Evolutionary conservation across 2,329 filamentous ascomycete species (phyloP).

Genomic region (Curvularia sp.): DNA sequence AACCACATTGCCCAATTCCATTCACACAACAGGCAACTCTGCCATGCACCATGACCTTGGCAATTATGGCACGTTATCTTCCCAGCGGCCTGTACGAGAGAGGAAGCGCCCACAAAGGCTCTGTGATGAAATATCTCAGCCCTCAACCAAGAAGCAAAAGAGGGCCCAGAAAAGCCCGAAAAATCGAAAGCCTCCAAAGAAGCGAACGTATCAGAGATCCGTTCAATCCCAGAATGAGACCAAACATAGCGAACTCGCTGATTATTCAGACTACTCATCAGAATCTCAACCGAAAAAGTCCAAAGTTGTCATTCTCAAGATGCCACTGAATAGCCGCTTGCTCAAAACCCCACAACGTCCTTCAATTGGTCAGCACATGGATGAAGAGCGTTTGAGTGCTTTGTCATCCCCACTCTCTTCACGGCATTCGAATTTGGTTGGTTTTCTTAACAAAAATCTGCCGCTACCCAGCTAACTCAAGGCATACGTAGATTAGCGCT

Average conservation of each 20-base stretch:
- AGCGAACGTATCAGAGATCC: not conserved
- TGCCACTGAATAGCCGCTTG: not conserved
- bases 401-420: not conserved
- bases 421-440: not conserved
- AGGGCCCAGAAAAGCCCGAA: not conserved
- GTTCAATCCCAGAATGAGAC: not conserved
- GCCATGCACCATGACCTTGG: not conserved
- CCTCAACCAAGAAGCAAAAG: not conserved
- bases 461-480: not conserved
- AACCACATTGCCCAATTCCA: not conserved
- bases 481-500: not conserved
- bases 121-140: not conserved
- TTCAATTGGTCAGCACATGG: not conserved
- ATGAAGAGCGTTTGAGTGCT: not conserved
- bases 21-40: not conserved
- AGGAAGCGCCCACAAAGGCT: constrained; percentile 1
- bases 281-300: not conserved
- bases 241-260: not conserved
- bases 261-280: not conserved
- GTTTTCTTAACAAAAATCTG: not conserved
- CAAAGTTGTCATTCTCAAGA: not conserved
- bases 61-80: constrained; percentile 17
- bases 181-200: not conserved
- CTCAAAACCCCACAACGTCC: not conserved
- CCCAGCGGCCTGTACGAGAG: constrained; percentile 6